A percentile compares a stretch with the other conserved stretches of the same genome.
These are phyloP conservation scores for Gymnopilus dilepis DNA, from an alignment of 768 basidiomycete species.

Conservation along the genomic window DNA sequence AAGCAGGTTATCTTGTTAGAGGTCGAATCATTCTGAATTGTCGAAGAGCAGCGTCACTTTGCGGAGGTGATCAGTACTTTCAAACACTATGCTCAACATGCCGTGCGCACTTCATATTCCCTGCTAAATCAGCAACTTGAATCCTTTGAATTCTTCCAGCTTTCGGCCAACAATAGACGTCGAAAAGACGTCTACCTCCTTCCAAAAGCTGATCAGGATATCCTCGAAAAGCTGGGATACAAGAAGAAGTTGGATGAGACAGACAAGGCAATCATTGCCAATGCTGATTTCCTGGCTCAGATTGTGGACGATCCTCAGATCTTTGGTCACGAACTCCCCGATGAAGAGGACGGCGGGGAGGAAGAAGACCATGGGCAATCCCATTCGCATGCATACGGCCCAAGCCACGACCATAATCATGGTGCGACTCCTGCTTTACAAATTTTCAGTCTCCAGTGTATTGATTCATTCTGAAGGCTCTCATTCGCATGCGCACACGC, in stretches of 20 bases:
- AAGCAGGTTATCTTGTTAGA: background rate
- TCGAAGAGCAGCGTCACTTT: conserved; percentile 72
- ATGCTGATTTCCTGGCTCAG: conserved; percentile 75
- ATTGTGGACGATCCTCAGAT: conserved; percentile 85
- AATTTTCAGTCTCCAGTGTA: background rate
- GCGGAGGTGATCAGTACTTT: conserved; percentile 78
- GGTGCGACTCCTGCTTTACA: background rate
- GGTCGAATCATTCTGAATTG: conserved; percentile 1
- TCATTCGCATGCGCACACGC: conserved; percentile 23
- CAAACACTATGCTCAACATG: conserved; percentile 74
- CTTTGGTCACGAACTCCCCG: conserved; percentile 61
- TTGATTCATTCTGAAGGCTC: background rate
- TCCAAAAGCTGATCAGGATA: conserved; percentile 66
- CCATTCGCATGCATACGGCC: conserved; percentile 15
- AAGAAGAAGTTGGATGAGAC: conserved; percentile 78
- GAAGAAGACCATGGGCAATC: conserved; percentile 10
- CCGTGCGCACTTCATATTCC: conserved; percentile 48
- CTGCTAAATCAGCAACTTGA: conserved; percentile 15
- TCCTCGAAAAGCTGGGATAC: conserved; percentile 75
- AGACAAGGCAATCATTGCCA: conserved; percentile 80
- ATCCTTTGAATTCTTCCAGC: conserved; percentile 29
- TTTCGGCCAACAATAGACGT: conserved; percentile 63
- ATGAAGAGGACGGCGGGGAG: conserved; percentile 31
- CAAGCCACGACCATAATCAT: conserved; percentile 3
- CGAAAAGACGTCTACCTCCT: conserved; percentile 81